These are phyloP conservation scores for Sporothrix inflata DNA, from an alignment of 2,329 filamentous ascomycete species.

Conservation along the genomic window DNA sequence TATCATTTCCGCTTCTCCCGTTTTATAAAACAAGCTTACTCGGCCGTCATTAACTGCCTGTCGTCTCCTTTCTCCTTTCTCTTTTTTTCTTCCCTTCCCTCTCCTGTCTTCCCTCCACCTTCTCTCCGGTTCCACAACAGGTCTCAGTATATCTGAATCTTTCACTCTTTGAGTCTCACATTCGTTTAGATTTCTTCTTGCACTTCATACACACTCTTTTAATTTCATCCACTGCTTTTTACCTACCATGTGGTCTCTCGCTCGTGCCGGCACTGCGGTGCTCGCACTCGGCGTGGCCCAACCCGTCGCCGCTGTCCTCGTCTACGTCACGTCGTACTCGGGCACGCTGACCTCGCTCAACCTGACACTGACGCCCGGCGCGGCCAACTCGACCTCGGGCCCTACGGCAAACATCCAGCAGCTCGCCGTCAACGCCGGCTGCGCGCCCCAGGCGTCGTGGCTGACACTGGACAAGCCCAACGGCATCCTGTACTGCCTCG, in stretches of 20 bases:
- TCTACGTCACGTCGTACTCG: constrained; percentile 55
- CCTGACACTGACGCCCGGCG: constrained; percentile 41
- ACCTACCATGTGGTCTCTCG: neutral
- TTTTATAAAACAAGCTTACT: neutral
- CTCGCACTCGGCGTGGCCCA: constrained; percentile 36
- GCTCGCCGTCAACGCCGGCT: constrained; percentile 50
- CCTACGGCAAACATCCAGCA: constrained; percentile 44
- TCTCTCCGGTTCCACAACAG: constrained; percentile 14
- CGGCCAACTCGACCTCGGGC: constrained; percentile 27
- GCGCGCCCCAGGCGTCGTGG: constrained; percentile 62
- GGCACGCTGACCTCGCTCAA: constrained; percentile 54
- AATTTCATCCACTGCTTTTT: neutral
- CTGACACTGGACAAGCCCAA: constrained; percentile 57
- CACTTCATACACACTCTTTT: neutral
- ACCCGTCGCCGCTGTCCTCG: constrained; percentile 44
- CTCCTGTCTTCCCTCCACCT: neutral
- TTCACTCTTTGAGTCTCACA: neutral
- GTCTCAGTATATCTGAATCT: neutral
- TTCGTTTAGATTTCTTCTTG: neutral
- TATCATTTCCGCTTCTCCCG: neutral
- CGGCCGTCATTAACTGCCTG: neutral
- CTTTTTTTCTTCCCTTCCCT: neutral
- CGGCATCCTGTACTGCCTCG: constrained; percentile 60
- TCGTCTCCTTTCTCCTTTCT: neutral
- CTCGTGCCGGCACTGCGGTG: constrained; percentile 31